phyloP scores from a whole-genome alignment of 2,329 filamentous ascomycete species.

The Fusarium sp. region DNA sequence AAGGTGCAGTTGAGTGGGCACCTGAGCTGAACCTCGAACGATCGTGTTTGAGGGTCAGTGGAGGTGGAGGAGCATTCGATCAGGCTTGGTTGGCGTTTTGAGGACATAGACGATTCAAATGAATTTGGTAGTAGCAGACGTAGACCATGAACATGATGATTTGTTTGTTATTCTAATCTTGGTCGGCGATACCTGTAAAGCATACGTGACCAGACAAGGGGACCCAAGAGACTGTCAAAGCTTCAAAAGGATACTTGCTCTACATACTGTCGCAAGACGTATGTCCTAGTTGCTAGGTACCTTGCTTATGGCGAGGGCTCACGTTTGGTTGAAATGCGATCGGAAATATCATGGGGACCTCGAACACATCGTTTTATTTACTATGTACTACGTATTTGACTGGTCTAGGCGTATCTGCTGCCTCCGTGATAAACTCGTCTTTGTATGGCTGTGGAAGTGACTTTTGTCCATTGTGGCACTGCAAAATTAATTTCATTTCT shows the following conservation, averaged over 20 bases:
- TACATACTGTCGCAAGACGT: background rate
- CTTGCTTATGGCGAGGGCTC: too few relatives aligned
- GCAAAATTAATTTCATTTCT: background rate
- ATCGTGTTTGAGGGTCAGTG: slow-evolving; percentile 38
- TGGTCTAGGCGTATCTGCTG: background rate
- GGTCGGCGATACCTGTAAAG: background rate
- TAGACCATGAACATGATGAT: slow-evolving; percentile 50
- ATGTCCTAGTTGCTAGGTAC: background rate
- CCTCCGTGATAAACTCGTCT: background rate
- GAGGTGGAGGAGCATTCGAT: slow-evolving; percentile 48
- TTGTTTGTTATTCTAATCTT: slow-evolving; percentile 33
- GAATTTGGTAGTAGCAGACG: slow-evolving; percentile 50
- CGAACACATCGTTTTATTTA: background rate
- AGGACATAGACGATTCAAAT: slow-evolving; percentile 55
- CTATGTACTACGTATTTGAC: background rate
- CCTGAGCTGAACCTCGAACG: slow-evolving; percentile 32
- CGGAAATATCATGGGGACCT: too few relatives aligned
- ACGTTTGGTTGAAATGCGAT: too few relatives aligned
- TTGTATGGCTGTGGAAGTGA: background rate
- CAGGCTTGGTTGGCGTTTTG: slow-evolving; percentile 53
- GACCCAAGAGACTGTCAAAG: background rate
- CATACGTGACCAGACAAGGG: background rate
- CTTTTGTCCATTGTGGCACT: background rate
- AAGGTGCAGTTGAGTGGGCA: slow-evolving; percentile 27
- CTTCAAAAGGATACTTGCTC: background rate